Evolutionary conservation across 441 rosid genomes (phyloP), one percentile per base, ranked within the genome.

Genomic region (Dalechampia spathulata): DNA sequence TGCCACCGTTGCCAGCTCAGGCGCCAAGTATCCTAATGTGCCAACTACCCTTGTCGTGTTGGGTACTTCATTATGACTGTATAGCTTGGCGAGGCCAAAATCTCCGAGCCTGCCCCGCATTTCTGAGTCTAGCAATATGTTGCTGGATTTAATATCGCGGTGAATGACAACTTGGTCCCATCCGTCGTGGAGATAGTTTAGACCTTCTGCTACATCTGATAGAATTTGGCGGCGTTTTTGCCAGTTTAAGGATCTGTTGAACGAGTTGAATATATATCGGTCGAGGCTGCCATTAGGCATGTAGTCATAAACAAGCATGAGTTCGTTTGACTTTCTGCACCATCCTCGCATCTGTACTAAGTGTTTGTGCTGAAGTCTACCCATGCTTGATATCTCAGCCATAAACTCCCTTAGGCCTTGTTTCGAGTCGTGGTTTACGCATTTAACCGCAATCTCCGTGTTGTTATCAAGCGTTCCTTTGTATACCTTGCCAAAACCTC

Each of bases 271-370:
- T 74, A 72, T 84, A 78, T 62, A 86, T 68, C 69, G 83, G 38
- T 89, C 99, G 46, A 92, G 94, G 66, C 94, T 89, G 27, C 97
- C 87, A 30, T 89, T 78, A 20, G 94, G 84, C 98, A 92, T 86
- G 38, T 75, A 86, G 52, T 91, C 98, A 19, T 86, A 91, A 26
- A 88, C 95, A 19, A 92, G 89, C 65, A 88, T 72, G 67, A 92
- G 51, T 40, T 92, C 90, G 14, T 71, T 85, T 58, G 80, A 78
- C 72, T 85, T 92, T 21, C 75, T 62, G 58, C 99, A 92, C 97
- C 96, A 92, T 26, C 97, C 99, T 46, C 86, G 88, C 55, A 92
- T 59, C 73, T 70, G 96, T 49, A 86, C 88, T 34, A 92, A 72
- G 72, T 89, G 85, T 82, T 86, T 89, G 80, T 89, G 97, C 14